phyloP scores from a whole-genome alignment of 2,329 filamentous ascomycete genomes.

The Coniochaeta sp. region DNA sequence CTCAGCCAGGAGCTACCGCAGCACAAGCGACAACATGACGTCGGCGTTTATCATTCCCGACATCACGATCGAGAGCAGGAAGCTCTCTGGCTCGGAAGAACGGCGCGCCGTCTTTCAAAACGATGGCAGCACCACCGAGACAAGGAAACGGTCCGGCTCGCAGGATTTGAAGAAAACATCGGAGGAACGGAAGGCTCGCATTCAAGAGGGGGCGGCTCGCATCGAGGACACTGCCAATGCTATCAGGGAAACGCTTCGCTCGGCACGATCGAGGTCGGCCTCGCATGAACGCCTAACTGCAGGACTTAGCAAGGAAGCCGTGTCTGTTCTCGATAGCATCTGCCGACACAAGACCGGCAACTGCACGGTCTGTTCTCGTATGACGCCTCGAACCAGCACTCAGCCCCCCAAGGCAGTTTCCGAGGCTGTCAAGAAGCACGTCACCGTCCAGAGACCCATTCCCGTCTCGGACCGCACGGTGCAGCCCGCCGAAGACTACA shows the following conservation, averaged over 20 bases:
- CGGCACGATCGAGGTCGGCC: background rate
- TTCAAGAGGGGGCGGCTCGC: background rate
- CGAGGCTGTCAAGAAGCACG: conserved; percentile 41
- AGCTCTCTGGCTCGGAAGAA: background rate
- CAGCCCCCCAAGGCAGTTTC: background rate
- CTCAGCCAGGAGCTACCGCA: conserved; percentile 13
- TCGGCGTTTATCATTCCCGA: conserved; percentile 53
- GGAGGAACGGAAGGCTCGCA: background rate
- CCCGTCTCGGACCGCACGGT: conserved; percentile 57
- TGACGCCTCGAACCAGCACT: conserved; percentile 29
- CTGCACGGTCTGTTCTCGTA: conserved; percentile 50
- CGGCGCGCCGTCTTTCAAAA: background rate
- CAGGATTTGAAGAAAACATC: background rate
- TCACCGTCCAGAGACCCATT: conserved; percentile 57
- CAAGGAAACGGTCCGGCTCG: background rate
- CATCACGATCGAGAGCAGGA: conserved; percentile 34
- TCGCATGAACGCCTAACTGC: conserved; percentile 24
- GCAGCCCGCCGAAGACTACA: conserved; percentile 30
- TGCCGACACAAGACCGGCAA: conserved; percentile 49
- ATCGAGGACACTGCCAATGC: background rate
- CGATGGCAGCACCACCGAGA: background rate
- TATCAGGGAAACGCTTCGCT: background rate
- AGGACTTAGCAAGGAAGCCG: conserved; percentile 44
- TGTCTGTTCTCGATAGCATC: conserved; percentile 43
- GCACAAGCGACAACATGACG: conserved; percentile 45